phyloP scores from a whole-genome alignment of 2,329 filamentous ascomycete genomes.

The Phyllosticta paracitricarpa region DNA sequence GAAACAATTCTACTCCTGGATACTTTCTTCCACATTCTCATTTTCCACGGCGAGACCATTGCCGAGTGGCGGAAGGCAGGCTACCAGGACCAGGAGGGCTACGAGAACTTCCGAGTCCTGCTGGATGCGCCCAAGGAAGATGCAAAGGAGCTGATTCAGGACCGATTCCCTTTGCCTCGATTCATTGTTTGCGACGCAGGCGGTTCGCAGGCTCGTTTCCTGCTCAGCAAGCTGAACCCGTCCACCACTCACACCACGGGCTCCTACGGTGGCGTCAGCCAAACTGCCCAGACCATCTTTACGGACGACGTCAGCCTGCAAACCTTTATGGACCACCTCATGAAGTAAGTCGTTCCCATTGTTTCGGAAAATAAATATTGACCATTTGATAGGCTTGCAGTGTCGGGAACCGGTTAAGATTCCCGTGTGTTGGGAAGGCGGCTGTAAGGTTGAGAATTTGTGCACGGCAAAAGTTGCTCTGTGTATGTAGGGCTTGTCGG shows the following conservation, averaged over 20 bases:
- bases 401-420: neutral
- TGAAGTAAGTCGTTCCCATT: constrained; percentile 53
- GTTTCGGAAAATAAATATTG: neutral
- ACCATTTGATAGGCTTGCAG: neutral
- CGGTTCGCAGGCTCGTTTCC: constrained; percentile 92
- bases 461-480: neutral
- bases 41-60: constrained; percentile 97
- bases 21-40: constrained; percentile 98
- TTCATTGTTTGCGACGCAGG: constrained; percentile 99
- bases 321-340: constrained; percentile 98
- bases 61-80: constrained; percentile 97
- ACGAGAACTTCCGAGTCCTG: constrained; percentile 85
- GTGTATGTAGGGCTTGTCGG: neutral
- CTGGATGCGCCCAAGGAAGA: constrained; percentile 94
- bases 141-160: constrained; percentile 89
- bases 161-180: constrained; percentile 93
- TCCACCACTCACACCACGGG: constrained; percentile 93
- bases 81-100: constrained; percentile 95
- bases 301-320: constrained; percentile 96
- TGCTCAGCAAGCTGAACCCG: constrained; percentile 93
- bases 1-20: constrained; percentile 90
- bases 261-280: constrained; percentile 79
- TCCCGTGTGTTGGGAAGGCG: neutral
- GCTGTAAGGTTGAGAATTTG: neutral
- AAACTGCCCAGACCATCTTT: constrained; percentile 95